phyloP scores from a whole-genome alignment of 768 basidiomycete species.

The Termitomyces sp. region DNA sequence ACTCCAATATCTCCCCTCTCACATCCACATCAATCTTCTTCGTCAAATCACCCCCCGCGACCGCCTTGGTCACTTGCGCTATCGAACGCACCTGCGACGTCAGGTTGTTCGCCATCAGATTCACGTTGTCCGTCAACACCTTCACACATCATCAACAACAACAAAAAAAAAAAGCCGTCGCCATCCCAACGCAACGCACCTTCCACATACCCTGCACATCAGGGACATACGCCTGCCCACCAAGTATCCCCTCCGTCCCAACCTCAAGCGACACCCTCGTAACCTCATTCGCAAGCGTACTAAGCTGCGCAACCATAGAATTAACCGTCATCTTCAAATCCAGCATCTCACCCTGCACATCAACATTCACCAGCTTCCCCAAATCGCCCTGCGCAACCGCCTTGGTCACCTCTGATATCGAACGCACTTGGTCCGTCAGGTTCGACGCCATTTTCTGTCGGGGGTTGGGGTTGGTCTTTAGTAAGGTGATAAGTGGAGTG shows the following conservation, averaged over 20 bases:
- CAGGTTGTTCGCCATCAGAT: slow-evolving; percentile 85
- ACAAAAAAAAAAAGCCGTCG: no score
- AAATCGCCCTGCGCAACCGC: slow-evolving; percentile 86
- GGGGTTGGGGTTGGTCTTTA: neutral
- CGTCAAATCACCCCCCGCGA: slow-evolving; percentile 88
- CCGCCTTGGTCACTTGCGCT: slow-evolving; percentile 92
- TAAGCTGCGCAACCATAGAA: slow-evolving; percentile 80
- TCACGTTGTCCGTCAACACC: slow-evolving; percentile 76
- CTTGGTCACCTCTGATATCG: slow-evolving; percentile 87
- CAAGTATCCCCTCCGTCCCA: slow-evolving; percentile 89
- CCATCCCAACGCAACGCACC: slow-evolving; percentile 28
- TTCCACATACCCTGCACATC: slow-evolving; percentile 96
- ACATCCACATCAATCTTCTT: slow-evolving; percentile 92
- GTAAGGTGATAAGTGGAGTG: no score
- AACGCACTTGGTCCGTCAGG: slow-evolving; percentile 82
- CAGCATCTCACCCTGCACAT: slow-evolving; percentile 93
- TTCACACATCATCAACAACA: no score
- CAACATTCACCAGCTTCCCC: slow-evolving; percentile 80
- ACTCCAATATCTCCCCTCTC: slow-evolving; percentile 85
- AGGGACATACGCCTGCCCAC: slow-evolving; percentile 89
- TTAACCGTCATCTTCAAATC: slow-evolving; percentile 84
- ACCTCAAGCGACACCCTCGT: slow-evolving; percentile 90
- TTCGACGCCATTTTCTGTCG: slow-evolving; percentile 82
- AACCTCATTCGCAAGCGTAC: slow-evolving; percentile 76
- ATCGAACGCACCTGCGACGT: slow-evolving; percentile 85